Evolutionary conservation across 2,329 filamentous ascomycete genomes (phyloP).

Genomic region (Trichophaea hybrida): DNA sequence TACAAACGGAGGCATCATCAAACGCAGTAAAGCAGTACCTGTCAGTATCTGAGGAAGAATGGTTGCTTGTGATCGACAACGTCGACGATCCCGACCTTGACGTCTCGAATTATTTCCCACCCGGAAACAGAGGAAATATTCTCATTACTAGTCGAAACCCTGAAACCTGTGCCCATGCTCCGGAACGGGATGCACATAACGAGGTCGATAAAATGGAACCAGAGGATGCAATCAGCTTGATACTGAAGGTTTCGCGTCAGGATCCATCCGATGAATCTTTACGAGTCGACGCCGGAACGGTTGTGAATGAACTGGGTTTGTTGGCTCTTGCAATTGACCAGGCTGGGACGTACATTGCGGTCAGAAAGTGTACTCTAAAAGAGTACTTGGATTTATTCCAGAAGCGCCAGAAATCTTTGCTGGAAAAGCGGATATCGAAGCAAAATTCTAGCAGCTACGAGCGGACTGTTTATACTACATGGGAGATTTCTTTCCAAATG

Average conservation of each 20-base stretch:
- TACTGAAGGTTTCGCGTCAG: not conserved
- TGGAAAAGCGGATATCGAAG: not conserved
- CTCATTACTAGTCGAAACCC: not conserved
- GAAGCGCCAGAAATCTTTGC: not conserved
- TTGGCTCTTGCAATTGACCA: not conserved
- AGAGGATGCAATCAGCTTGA: not conserved
- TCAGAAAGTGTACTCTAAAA: not conserved
- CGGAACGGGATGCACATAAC: not conserved
- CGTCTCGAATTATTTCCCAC: constrained; percentile 6
- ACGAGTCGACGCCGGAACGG: not conserved
- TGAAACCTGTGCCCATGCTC: not conserved
- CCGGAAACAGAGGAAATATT: constrained; percentile 17
- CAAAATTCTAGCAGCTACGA: not conserved
- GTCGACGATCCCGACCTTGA: not conserved
- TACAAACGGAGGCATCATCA: not conserved
- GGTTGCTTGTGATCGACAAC: constrained; percentile 1
- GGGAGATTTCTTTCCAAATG: constrained; percentile 26
- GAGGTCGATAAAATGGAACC: not conserved
- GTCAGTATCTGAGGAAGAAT: not conserved
- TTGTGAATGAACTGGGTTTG: not conserved
- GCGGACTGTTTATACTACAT: constrained; percentile 22
- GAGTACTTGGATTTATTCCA: not conserved
- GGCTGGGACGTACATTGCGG: not conserved
- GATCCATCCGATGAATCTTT: not conserved
- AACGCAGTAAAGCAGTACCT: not conserved